Conservation (phyloP, 2,329 filamentous ascomycete genomes). For the Hirsutella thompsonii region DNA sequence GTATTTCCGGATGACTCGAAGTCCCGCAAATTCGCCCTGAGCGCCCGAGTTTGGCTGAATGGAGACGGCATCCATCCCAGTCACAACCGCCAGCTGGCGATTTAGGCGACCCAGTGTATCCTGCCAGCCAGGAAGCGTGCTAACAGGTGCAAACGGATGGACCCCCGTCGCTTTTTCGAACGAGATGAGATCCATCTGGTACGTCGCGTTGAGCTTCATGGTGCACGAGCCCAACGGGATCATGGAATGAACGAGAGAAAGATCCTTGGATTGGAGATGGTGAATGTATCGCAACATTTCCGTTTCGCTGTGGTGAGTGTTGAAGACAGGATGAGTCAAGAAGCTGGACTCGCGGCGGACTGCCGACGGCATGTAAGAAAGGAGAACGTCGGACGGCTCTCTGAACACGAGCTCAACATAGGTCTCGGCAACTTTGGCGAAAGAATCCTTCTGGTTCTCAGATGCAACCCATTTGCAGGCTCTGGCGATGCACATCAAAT, state of each 20-base stretch:
- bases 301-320: constrained; percentile 88
- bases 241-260: constrained; percentile 93
- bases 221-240: constrained; percentile 94
- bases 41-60: constrained; percentile 93
- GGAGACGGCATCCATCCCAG: constrained; percentile 79
- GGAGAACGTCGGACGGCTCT: constrained; percentile 21
- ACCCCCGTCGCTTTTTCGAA: constrained; percentile 64
- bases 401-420: constrained; percentile 23
- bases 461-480: constrained; percentile 12
- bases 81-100: constrained; percentile 64
- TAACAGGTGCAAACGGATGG: constrained; percentile 63
- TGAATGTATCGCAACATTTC: constrained; percentile 89
- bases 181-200: constrained; percentile 81
- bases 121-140: constrained; percentile 54
- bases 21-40: constrained; percentile 86
- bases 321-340: constrained; percentile 87
- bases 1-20: constrained; percentile 78
- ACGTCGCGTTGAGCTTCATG: constrained; percentile 94
- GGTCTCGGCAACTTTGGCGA: constrained; percentile 21
- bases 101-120: constrained; percentile 59
- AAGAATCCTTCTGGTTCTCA: constrained; percentile 10
- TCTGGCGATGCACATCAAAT: constrained; percentile 6
- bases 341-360: constrained; percentile 63
- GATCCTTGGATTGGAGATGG: constrained; percentile 84
- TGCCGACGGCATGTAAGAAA: constrained; percentile 34